Evolutionary conservation across 768 basidiomycete species (phyloP).

Genomic region (Psilocybe tampanensis): DNA sequence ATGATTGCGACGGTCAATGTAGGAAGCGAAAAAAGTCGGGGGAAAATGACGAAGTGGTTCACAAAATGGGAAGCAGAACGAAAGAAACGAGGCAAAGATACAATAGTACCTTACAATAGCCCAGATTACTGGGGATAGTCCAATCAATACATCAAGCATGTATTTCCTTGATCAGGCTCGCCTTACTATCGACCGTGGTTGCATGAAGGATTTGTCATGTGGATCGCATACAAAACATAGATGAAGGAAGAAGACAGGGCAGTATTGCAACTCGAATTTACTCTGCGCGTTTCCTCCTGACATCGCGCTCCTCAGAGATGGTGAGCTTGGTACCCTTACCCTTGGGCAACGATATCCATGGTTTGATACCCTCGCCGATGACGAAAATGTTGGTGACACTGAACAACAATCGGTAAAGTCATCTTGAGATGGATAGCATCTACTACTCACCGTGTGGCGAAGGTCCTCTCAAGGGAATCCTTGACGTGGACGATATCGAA

Average conservation of each 20-base stretch:
- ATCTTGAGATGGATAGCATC: not conserved
- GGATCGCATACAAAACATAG: constrained; percentile 44
- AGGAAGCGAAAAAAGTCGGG: constrained; percentile 68
- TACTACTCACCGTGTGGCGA: constrained; percentile 89
- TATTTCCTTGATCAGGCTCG: not conserved
- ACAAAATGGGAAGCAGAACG: constrained; percentile 87
- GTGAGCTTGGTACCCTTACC: constrained; percentile 98
- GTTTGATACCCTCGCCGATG: constrained; percentile 93
- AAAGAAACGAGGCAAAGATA: constrained; percentile 47
- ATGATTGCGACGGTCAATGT: constrained; percentile 98
- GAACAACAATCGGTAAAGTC: not conserved
- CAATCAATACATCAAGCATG: not conserved
- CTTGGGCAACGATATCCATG: constrained; percentile 96
- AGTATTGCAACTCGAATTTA: constrained; percentile 32
- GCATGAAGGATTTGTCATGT: constrained; percentile 35
- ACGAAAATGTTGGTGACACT: constrained; percentile 98
- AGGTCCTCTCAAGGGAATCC: constrained; percentile 93
- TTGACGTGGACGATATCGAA: constrained; percentile 99
- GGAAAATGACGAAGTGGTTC: constrained; percentile 90
- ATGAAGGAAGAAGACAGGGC: constrained; percentile 26
- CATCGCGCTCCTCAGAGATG: constrained; percentile 95
- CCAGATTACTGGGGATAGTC: constrained; percentile 49
- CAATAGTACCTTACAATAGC: constrained; percentile 42
- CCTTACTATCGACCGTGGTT: constrained; percentile 19
- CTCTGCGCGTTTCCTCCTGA: constrained; percentile 82